A percentile compares a stretch with the other conserved stretches of the same genome.
phyloP scores from a whole-genome alignment of 2,329 filamentous ascomycete species.

The Penicillium sp. region DNA sequence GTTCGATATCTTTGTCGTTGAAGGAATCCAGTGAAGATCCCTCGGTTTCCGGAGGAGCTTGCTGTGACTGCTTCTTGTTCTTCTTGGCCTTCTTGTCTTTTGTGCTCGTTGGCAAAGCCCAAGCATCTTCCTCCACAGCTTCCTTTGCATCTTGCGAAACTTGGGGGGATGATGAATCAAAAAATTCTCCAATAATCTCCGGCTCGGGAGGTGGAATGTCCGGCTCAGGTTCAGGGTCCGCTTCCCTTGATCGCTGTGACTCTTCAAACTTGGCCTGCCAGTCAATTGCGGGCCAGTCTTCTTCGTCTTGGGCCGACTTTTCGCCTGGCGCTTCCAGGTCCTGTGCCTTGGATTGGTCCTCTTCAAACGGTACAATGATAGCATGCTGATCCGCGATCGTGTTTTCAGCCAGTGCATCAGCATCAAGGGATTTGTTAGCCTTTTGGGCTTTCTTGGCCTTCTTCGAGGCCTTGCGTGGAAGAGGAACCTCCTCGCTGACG shows the following conservation, averaged over 20 bases:
- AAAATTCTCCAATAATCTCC: conserved; percentile 27
- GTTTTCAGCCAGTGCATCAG: conserved; percentile 1
- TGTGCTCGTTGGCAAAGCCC: conserved; percentile 21
- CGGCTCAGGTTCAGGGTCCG: conserved; percentile 21
- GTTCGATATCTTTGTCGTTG: conserved; percentile 21
- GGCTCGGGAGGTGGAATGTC: conserved; percentile 16
- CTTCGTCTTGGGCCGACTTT: conserved; percentile 25
- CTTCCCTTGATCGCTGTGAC: conserved; percentile 23
- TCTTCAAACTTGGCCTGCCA: conserved; percentile 31
- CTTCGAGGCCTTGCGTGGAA: conserved; percentile 28
- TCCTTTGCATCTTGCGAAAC: conserved; percentile 18
- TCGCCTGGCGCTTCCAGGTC: neutral
- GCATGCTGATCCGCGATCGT: neutral
- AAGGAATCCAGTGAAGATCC: conserved; percentile 3
- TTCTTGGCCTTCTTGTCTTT: conserved; percentile 31
- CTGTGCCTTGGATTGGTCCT: conserved; percentile 1
- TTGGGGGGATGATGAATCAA: conserved; percentile 27
- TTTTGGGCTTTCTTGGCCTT: conserved; percentile 34
- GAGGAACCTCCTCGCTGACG: neutral
- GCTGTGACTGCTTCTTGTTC: conserved; percentile 29
- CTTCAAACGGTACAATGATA: conserved; percentile 3
- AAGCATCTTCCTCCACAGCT: conserved; percentile 11
- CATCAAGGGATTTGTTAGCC: conserved; percentile 6
- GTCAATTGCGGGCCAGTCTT: conserved; percentile 38
- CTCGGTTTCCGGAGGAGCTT: conserved; percentile 11